Base-by-base conservation (phyloP, 371 early-diverging fungal species). In the Catenaria anguillulae region DNA sequence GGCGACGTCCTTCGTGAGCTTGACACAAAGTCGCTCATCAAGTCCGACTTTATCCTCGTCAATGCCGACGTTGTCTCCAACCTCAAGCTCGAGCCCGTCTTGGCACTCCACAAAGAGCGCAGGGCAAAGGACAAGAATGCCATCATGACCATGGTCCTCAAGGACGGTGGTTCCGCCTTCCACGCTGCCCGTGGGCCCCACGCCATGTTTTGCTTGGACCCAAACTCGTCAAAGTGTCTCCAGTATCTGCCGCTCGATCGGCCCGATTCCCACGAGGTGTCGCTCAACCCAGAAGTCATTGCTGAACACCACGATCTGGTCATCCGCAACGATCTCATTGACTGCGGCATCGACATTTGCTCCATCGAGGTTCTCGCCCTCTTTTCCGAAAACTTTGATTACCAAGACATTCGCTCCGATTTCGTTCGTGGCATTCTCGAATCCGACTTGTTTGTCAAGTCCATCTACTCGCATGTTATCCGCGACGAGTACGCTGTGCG, bases 371-470 rank as follows among this genome's bases (percentile, higher is more conserved):
- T 92, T 0, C 89, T 89, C n/a, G 88, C 93, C 5, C 75, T 94
- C 58, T 94, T 94, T 65, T 88, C 90, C 4, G 96, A 97, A 67
- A 95, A 95, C 76, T 95, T 94, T 73, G 97, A 97, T 74, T 96
- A 93, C 78, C 93, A 93, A 70, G 82, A 84, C 46, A 76, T 94
- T 54, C 81, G 93, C 31, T 75, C 77, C 26, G 91, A 97, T 70
- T 97, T 97, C 73, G 86, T 95, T 17, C 82, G 85, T 40, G 94
- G 93, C 55, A 87, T 95, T 56, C 68, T 94, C 63, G 87, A 86
- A 40, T 91, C 92, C 4, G 93, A 93, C 63, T 76, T 94, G 56
- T 74, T 93, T 54, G 85, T 84, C 31, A 88, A 91, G 70, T 86
- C 90, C 2, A 88, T 97, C 43, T 89, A 92, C 68, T 77, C 82